A percentile compares a stretch with the other conserved stretches of the same genome.
phyloP scores from a whole-genome alignment of 2,329 filamentous ascomycete species.

The Teratosphaeria gauchensis region DNA sequence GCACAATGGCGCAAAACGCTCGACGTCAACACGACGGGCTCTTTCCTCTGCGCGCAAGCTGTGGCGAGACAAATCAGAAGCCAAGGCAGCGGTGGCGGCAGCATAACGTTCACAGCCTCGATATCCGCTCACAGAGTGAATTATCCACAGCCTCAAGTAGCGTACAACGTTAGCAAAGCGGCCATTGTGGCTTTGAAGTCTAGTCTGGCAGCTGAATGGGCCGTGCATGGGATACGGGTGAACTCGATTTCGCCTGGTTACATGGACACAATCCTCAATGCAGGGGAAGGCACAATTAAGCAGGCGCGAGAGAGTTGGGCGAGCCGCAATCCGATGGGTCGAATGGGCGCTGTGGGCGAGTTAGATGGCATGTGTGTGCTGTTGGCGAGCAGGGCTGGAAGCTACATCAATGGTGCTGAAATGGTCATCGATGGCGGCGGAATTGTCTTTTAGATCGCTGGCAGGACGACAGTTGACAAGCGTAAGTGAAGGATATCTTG shows the following conservation, averaged over 20 bases:
- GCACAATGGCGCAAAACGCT: constrained; percentile 54
- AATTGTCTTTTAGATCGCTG: constrained; percentile 20
- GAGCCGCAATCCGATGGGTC: constrained; percentile 28
- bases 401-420: constrained; percentile 29
- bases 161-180: constrained; percentile 65
- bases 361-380: constrained; percentile 30
- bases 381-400: constrained; percentile 26
- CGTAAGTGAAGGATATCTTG: no score
- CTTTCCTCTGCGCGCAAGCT: constrained; percentile 62
- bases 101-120: constrained; percentile 57
- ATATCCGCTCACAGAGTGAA: constrained; percentile 62
- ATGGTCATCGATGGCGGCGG: constrained; percentile 28
- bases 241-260: constrained; percentile 66
- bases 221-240: constrained; percentile 57
- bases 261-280: constrained; percentile 66
- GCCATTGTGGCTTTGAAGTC: constrained; percentile 54
- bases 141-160: constrained; percentile 60
- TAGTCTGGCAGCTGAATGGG: constrained; percentile 65
- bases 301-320: constrained; percentile 26
- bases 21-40: constrained; percentile 63
- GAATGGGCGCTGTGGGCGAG: constrained; percentile 30
- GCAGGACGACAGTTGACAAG: no score
- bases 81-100: constrained; percentile 45
- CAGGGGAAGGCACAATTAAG: constrained; percentile 25
- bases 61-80: constrained; percentile 46